Conservation (phyloP, 2,329 filamentous ascomycete genomes). For the Hypoxylon sp. region DNA sequence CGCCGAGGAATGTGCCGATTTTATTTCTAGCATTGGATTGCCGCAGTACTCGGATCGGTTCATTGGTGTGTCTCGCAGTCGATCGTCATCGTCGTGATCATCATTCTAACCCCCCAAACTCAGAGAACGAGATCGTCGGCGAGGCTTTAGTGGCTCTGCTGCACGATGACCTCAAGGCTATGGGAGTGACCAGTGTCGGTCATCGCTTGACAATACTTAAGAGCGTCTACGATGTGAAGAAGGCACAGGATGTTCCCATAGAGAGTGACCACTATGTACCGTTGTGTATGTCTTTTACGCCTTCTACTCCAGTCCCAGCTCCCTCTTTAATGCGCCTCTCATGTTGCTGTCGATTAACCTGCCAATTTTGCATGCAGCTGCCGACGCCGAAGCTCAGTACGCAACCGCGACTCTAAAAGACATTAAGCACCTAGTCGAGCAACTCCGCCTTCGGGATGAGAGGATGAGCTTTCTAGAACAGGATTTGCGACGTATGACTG, state of each 20-base stretch:
- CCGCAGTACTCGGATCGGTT: slow-evolving; percentile 87
- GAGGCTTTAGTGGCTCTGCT: slow-evolving; percentile 90
- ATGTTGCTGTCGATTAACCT: slow-evolving; percentile 20
- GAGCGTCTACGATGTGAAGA: slow-evolving; percentile 95
- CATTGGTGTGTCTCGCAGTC: slow-evolving; percentile 73
- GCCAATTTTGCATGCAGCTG: slow-evolving; percentile 70
- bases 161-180: slow-evolving; percentile 94
- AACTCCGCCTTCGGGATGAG: slow-evolving; percentile 90
- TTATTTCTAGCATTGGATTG: slow-evolving; percentile 83
- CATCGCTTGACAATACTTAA: slow-evolving; percentile 96
- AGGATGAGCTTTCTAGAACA: slow-evolving; percentile 86
- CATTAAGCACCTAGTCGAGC: slow-evolving; percentile 90
- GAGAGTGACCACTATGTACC: slow-evolving; percentile 96
- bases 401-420: slow-evolving; percentile 92
- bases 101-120: slow-evolving; percentile 41
- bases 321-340: slow-evolving; percentile 6
- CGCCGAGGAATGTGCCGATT: slow-evolving; percentile 90
- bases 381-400: slow-evolving; percentile 88
- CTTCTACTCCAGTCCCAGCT: background rate
- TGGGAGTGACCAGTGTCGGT: slow-evolving; percentile 92
- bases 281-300: slow-evolving; percentile 75
- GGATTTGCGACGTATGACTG: slow-evolving; percentile 85
- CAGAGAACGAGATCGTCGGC: slow-evolving; percentile 95
- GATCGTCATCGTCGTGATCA: slow-evolving; percentile 42
- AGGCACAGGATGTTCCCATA: slow-evolving; percentile 90